Base-by-base conservation (phyloP, 805 yeast genomes). In the Dipodascopsis tothii region DNA sequence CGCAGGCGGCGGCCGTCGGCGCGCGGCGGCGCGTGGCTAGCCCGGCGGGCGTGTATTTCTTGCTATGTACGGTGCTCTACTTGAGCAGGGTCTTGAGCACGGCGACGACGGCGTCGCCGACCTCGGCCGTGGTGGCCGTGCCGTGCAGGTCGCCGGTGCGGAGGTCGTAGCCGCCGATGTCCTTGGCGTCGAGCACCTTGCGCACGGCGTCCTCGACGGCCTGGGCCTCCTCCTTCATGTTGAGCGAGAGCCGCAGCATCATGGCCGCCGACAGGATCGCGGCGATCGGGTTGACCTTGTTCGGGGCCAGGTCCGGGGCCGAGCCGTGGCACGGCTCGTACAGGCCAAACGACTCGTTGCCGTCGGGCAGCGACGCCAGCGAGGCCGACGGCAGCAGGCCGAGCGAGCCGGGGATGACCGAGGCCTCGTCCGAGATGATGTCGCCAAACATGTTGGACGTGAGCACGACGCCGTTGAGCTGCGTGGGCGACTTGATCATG, bases 261-360 rank as follows among this genome's bases (percentile, higher is more conserved):
- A 92, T 84, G 25, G 97, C 97, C 9, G 85, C 94, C 21, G 96
- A 87, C 59, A 92, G 74, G 57, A 90, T 88, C 20, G 96, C 85
- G 41, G 97, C 98, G 45, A 90, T 45, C 41, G 98, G 98, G 68
- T 90, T 90, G 46, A 88, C 98, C 69, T 84, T 82, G 63, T 86
- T 85, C 48, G 68, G 71, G 41, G 81, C 80, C 61, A 90, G 77
- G 65, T 90, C 98, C 41, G 98, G 98, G 28, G 98, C 98, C 37
- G 96, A 82, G 38, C 98, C 98, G 64, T 90, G 98, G 62, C 96
- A 90, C 55, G 98, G 97, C 70, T 92, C 98, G 64, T 92, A 92
- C 53, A 92, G 72, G 46, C 98, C 98, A 62, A 92, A 88, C 0
- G 97, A 97, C 40, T 75, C 71, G 73, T 88, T 88, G 33, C 90